Conservation (phyloP, 306 rosid species). For the Cicer bijugum region DNA sequence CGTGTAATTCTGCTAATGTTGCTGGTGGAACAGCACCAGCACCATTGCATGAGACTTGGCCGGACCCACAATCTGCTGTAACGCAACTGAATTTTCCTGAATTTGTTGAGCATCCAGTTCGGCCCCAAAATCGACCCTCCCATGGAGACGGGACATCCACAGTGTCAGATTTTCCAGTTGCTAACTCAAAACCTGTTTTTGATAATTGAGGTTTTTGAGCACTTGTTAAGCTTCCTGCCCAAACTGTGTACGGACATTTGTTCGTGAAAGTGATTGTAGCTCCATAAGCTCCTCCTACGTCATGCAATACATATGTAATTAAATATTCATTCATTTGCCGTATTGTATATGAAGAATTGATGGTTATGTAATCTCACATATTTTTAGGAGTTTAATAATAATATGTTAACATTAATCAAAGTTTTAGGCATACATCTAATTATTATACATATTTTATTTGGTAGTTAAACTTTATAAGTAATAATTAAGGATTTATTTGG, state of each 20-base stretch:
- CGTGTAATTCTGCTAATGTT: constrained; percentile 51
- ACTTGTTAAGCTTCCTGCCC: constrained; percentile 59
- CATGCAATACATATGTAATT: neutral
- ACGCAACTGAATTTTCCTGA: constrained; percentile 46
- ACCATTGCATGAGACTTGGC: constrained; percentile 65
- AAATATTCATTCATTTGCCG: neutral
- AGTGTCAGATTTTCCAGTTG: neutral
- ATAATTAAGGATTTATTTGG: no score
- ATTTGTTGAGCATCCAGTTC: constrained; percentile 52
- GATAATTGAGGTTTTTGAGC: constrained; percentile 15
- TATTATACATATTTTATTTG: neutral
- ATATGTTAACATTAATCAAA: no score
- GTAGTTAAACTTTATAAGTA: no score
- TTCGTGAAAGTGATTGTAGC: constrained; percentile 46
- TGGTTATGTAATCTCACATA: no score
- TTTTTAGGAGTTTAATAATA: no score
- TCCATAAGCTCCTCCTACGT: constrained; percentile 31
- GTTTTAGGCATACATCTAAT: neutral
- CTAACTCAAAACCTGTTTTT: constrained; percentile 43
- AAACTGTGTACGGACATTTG: constrained; percentile 54
- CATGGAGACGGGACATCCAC: constrained; percentile 26
- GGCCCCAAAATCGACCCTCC: constrained; percentile 67
- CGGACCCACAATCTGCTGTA: constrained; percentile 61
- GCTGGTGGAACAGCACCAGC: constrained; percentile 63
- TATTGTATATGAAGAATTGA: neutral